A percentile compares a stretch with the other conserved stretches of the same genome.
Evolutionary conservation across 2,329 filamentous ascomycete species (phyloP).

Genomic region (Biscogniauxia sp.): DNA sequence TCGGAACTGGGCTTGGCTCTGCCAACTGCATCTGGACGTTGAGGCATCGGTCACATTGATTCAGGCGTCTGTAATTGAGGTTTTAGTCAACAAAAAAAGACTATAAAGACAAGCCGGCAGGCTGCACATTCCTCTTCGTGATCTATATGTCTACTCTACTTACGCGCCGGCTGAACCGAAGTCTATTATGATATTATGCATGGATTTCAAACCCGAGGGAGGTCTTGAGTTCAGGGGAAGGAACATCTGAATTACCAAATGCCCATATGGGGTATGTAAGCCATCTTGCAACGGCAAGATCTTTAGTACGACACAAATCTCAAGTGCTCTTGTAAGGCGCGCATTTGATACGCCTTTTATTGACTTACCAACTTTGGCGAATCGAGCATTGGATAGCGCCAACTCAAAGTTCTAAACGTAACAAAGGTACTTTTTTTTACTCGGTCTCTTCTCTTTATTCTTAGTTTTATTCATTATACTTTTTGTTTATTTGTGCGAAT

Average conservation of each 20-base stretch:
- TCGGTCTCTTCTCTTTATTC: background rate
- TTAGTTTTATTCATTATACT: no score
- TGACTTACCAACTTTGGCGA: no score
- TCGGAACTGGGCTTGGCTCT: slow-evolving; percentile 54
- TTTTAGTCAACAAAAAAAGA: slow-evolving; percentile 55
- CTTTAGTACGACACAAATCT: background rate
- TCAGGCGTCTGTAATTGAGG: slow-evolving; percentile 65
- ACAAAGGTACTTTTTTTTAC: no score
- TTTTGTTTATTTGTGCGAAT: background rate
- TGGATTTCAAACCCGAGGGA: background rate
- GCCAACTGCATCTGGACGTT: slow-evolving; percentile 65
- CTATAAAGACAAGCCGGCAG: slow-evolving; percentile 41
- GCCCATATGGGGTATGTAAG: no score
- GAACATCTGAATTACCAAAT: background rate
- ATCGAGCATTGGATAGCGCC: no score
- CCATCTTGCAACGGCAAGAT: no score
- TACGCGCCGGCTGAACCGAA: background rate
- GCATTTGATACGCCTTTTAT: no score
- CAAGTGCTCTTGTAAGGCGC: background rate
- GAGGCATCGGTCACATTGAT: slow-evolving; percentile 60
- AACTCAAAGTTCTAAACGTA: no score
- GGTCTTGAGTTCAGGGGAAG: background rate
- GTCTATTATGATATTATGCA: background rate
- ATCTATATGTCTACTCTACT: background rate
- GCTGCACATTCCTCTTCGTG: background rate